Percentiles rank a stretch among this genome's conserved stretches.
phyloP scores from a whole-genome alignment of 2,329 filamentous ascomycete species.

The Arthrobotrys iridis region DNA sequence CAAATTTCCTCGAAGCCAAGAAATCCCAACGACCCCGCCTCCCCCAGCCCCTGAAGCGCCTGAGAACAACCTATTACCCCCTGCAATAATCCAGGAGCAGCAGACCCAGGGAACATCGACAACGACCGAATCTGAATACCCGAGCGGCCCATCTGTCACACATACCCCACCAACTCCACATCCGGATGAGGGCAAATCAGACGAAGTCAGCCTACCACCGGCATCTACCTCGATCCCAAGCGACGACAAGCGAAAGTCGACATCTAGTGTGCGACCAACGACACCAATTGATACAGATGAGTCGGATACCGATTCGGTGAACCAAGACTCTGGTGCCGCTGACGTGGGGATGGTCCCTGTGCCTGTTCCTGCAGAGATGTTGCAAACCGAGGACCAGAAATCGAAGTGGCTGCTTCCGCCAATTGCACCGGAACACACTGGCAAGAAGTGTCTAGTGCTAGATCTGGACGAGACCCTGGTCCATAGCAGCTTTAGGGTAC shows the following conservation, averaged over 20 bases:
- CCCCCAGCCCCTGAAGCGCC: conserved; percentile 48
- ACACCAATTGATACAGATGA: conserved; percentile 51
- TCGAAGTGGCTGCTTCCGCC: conserved; percentile 80
- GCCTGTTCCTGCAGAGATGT: conserved; percentile 34
- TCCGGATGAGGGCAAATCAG: conserved; percentile 32
- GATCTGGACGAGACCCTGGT: conserved; percentile 97
- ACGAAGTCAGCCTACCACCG: conserved; percentile 12
- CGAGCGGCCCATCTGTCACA: conserved; percentile 31
- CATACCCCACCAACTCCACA: conserved; percentile 41
- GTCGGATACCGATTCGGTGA: conserved; percentile 35
- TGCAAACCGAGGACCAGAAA: conserved; percentile 48
- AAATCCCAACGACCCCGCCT: conserved; percentile 39
- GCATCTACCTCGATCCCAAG: conserved; percentile 3
- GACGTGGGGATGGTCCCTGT: conserved; percentile 47
- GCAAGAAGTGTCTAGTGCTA: conserved; percentile 91
- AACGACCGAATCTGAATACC: conserved; percentile 21
- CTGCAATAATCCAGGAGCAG: conserved; percentile 48
- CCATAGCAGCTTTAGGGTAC: conserved; percentile 97
- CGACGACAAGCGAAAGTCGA: conserved; percentile 50
- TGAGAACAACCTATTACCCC: conserved; percentile 27
- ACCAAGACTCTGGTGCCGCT: conserved; percentile 25
- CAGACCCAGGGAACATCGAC: conserved; percentile 35
- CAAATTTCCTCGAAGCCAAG: conserved; percentile 31
- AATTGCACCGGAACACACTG: conserved; percentile 79
- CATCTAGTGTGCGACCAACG: conserved; percentile 41